These are phyloP conservation scores for Cladosporium sp. DNA, from an alignment of 2,329 filamentous ascomycete species.

Conservation along the genomic window DNA sequence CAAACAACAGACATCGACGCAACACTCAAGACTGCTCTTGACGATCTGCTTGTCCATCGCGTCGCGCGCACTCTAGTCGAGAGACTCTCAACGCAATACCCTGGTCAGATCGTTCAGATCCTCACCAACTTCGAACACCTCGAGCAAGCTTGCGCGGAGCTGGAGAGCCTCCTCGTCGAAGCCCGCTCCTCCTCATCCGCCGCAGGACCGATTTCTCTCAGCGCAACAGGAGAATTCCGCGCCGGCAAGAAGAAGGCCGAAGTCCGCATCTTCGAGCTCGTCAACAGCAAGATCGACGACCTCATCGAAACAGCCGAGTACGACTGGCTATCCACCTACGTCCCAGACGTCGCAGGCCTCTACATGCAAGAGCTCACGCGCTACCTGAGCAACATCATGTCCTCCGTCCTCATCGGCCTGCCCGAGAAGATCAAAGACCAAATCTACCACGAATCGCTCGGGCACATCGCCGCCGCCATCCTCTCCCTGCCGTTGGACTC, in stretches of 20 bases:
- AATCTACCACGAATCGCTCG: slow-evolving; percentile 95
- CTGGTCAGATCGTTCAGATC: slow-evolving; percentile 97
- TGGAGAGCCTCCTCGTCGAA: slow-evolving; percentile 82
- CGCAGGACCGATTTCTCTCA: slow-evolving; percentile 75
- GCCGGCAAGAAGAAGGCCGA: slow-evolving; percentile 94
- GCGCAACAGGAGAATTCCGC: slow-evolving; percentile 82
- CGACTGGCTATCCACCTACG: slow-evolving; percentile 72
- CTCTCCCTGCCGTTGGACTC: slow-evolving; percentile 69
- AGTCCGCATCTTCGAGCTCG: slow-evolving; percentile 96
- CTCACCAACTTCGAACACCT: slow-evolving; percentile 97
- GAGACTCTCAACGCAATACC: slow-evolving; percentile 84
- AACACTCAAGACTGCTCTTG: slow-evolving; percentile 83
- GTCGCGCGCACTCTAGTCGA: slow-evolving; percentile 91
- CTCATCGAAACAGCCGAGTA: slow-evolving; percentile 97
- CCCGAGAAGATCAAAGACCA: slow-evolving; percentile 95
- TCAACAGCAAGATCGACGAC: slow-evolving; percentile 98
- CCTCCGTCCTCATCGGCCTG: slow-evolving; percentile 86
- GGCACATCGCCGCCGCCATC: slow-evolving; percentile 71
- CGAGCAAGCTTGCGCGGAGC: slow-evolving; percentile 85
- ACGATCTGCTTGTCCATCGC: slow-evolving; percentile 88
- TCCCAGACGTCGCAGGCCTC: slow-evolving; percentile 74
- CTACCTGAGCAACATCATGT: slow-evolving; percentile 96
- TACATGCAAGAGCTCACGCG: slow-evolving; percentile 95
- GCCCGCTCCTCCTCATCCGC: slow-evolving; percentile 80
- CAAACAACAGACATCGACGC: slow-evolving; percentile 89